These are phyloP conservation scores for Sporothrix protearum DNA, from an alignment of 2,329 filamentous ascomycete species.

Conservation along the genomic window DNA sequence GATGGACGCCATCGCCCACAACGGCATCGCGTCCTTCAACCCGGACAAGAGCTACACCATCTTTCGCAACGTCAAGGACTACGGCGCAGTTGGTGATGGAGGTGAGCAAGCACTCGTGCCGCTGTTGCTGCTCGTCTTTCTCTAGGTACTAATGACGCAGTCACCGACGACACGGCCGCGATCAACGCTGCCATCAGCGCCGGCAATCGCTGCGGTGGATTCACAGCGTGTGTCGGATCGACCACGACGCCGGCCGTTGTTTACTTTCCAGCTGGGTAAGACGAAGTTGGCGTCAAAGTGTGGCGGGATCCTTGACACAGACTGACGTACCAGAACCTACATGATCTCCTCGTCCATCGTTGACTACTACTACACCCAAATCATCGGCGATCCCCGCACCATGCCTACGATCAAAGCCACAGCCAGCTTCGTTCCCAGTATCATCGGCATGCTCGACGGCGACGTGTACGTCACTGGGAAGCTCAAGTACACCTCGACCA, in stretches of 20 bases:
- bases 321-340: conserved; percentile 27
- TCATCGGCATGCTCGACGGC: conserved; percentile 47
- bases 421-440: conserved; percentile 42
- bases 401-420: conserved; percentile 34
- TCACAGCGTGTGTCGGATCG: conserved; percentile 24
- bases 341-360: conserved; percentile 30
- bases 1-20: conserved; percentile 47
- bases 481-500: conserved; percentile 52
- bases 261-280: conserved; percentile 29
- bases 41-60: conserved; percentile 33
- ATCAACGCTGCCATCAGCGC: conserved; percentile 64
- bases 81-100: conserved; percentile 69
- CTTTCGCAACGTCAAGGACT: conserved; percentile 31
- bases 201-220: conserved; percentile 34
- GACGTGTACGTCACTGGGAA: conserved; percentile 43
- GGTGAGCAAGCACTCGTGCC: conserved; percentile 26
- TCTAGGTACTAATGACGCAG: conserved; percentile 26
- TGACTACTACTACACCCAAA: conserved; percentile 31
- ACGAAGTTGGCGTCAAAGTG: neutral
- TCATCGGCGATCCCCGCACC: conserved; percentile 29
- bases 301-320: too few relatives aligned
- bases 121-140: neutral
- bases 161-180: conserved; percentile 68
- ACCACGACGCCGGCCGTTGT: conserved; percentile 30
- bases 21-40: conserved; percentile 48